Conservation (phyloP, 495 filamentous ascomycete genomes). For the Penicillium diatomitis region DNA sequence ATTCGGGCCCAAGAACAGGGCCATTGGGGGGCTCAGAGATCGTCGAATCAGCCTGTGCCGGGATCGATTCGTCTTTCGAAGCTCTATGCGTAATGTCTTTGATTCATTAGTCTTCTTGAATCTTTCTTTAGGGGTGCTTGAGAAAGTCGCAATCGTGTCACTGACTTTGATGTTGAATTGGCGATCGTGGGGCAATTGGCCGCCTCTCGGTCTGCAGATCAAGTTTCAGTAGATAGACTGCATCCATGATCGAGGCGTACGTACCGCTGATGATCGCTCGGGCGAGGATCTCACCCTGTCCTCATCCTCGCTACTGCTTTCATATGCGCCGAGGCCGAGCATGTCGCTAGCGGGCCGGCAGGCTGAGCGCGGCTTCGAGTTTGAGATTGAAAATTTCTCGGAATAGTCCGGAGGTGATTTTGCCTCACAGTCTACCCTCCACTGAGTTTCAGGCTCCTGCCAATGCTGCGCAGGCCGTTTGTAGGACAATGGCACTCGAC, state of each 20-base stretch:
- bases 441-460: too few species aligned
- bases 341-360: constrained; percentile 25
- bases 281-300: constrained; percentile 16
- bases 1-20: constrained; percentile 38
- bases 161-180: constrained; percentile 11
- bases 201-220: constrained; percentile 1
- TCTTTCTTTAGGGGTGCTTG: not conserved
- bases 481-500: too few species aligned
- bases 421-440: too few species aligned
- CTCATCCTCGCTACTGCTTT: constrained; percentile 71
- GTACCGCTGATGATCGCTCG: constrained; percentile 13
- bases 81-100: too few species aligned
- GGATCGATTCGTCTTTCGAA: too few species aligned
- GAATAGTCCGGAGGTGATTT: too few species aligned
- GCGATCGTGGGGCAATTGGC: not conserved
- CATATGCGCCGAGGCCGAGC: constrained; percentile 62
- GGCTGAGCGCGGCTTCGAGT: too few species aligned
- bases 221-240: not conserved
- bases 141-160: not conserved
- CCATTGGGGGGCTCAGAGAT: constrained; percentile 19
- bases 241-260: not conserved
- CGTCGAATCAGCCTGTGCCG: not conserved
- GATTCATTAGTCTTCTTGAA: too few species aligned
- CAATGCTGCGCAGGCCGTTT: too few species aligned
- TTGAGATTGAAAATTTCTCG: too few species aligned